Base-by-base conservation (phyloP, 257 asterid genomes). In the Solanum pennellii region DNA sequence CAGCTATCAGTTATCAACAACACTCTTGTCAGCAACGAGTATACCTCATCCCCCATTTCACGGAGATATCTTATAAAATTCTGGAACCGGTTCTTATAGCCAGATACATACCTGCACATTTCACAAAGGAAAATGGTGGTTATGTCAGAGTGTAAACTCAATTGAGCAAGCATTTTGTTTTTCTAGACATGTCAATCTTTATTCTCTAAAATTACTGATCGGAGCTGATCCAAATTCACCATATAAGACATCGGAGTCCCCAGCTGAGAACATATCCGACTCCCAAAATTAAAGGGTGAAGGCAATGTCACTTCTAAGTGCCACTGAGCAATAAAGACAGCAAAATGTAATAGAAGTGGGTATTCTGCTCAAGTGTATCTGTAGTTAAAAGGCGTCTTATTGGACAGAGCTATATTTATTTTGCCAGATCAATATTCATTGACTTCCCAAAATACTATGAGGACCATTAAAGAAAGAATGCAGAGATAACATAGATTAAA, bases 1-100 rank as follows among this genome's bases (percentile, higher is more conserved):
- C 14, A 82, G 42, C 12, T 82, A 49, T 82, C 45, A 82, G 69
- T 82, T 27, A 82, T 49, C 31, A 49, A 82, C 29, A 49, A 82
- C 42, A 47, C 69, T 49, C 71, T 49, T 31, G 69, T 49, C 31
- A 86, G 62, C 71, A n/a, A 89, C 27, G 69, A 79, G 74, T 87
- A 86, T 91, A 97, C 99, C 99, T 97, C 99, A 89, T 97, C 99
- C 52, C 99, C 99, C 99, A 97, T 96, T 90, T 97, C 99, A 12
- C 98, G 98, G 72, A 97, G 94, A 93, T 97, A 95, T 91, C 88
- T 94, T 82, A 97, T 97, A 91, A 97, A 97, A 91, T 96, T 97
- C 94, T 97, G 99, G 94, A 97, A 97, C 89, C 99, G 92, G 91
- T 97, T 97, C 85, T 97, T 97, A 80, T 97, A 97, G 89, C 99